phyloP scores from a whole-genome alignment of 768 basidiomycete species.

The Suillus hirtellus region DNA sequence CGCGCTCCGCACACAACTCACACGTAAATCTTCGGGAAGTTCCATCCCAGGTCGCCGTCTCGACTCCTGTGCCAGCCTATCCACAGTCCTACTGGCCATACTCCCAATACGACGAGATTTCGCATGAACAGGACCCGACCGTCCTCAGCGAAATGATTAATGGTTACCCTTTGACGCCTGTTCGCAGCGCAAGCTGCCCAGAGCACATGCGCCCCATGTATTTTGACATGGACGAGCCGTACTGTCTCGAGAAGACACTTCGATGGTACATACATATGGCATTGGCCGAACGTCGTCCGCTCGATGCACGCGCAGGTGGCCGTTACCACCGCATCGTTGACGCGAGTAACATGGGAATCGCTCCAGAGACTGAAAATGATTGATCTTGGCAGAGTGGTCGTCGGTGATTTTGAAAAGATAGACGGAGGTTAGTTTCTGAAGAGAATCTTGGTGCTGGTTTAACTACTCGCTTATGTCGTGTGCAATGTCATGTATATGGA shows the following conservation, averaged over 20 bases:
- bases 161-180: conserved; percentile 6
- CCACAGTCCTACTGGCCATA: neutral
- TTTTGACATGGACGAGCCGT: conserved; percentile 13
- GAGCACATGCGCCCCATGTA: conserved; percentile 10
- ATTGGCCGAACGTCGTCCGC: conserved; percentile 9
- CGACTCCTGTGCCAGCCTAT: neutral
- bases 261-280: conserved; percentile 7
- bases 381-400: too few relatives aligned
- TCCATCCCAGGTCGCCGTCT: neutral
- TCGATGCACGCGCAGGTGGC: conserved; percentile 14
- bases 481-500: too few relatives aligned
- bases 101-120: neutral
- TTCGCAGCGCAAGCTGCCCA: neutral
- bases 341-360: neutral
- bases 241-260: conserved; percentile 3
- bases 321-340: conserved; percentile 9
- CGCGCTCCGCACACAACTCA: neutral
- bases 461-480: neutral
- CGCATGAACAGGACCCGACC: neutral
- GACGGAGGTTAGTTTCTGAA: neutral
- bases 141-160: conserved; percentile 5
- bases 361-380: neutral
- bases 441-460: neutral
- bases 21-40: conserved; percentile 5
- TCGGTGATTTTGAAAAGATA: neutral